phyloP scores from a whole-genome alignment of 805 yeast species.

The Yarrowia porcina region DNA sequence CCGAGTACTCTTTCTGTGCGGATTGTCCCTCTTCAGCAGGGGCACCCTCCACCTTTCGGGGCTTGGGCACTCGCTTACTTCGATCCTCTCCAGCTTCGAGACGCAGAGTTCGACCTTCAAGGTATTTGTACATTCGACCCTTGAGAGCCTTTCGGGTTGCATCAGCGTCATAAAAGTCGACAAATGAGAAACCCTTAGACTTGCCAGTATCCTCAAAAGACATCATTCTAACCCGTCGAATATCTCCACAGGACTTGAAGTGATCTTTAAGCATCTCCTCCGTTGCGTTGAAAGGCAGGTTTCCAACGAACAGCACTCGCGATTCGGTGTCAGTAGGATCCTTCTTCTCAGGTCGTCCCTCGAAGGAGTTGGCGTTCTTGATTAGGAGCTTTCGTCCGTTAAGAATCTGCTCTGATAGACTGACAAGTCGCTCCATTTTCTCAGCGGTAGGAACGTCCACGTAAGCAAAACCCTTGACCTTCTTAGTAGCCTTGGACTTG shows the following conservation, averaged over 20 bases:
- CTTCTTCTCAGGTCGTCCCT: conserved; percentile 84
- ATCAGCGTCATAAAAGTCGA: conserved; percentile 76
- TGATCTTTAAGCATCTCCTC: conserved; percentile 73
- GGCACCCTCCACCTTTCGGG: conserved; percentile 3
- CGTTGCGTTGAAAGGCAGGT: conserved; percentile 87
- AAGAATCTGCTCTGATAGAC: conserved; percentile 65
- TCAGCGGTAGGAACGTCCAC: conserved; percentile 66
- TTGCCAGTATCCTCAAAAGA: conserved; percentile 96
- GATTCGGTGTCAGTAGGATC: conserved; percentile 58
- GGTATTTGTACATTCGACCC: conserved; percentile 60
- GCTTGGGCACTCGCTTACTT: conserved; percentile 52
- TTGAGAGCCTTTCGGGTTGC: conserved; percentile 82
- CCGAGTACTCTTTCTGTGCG: neutral
- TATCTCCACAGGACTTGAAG: conserved; percentile 89
- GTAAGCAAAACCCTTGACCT: conserved; percentile 73
- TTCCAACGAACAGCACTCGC: conserved; percentile 86
- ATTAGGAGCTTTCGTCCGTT: conserved; percentile 85
- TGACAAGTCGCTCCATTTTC: conserved; percentile 60
- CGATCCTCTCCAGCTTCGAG: conserved; percentile 95
- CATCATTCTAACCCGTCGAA: conserved; percentile 84
- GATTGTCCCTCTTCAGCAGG: neutral
- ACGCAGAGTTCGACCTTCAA: conserved; percentile 72
- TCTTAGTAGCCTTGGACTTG: conserved; percentile 53
- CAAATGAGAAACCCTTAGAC: conserved; percentile 93
- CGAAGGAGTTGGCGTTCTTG: conserved; percentile 74